phyloP scores from a whole-genome alignment of 305 asterid genomes.

The Vinca major region DNA sequence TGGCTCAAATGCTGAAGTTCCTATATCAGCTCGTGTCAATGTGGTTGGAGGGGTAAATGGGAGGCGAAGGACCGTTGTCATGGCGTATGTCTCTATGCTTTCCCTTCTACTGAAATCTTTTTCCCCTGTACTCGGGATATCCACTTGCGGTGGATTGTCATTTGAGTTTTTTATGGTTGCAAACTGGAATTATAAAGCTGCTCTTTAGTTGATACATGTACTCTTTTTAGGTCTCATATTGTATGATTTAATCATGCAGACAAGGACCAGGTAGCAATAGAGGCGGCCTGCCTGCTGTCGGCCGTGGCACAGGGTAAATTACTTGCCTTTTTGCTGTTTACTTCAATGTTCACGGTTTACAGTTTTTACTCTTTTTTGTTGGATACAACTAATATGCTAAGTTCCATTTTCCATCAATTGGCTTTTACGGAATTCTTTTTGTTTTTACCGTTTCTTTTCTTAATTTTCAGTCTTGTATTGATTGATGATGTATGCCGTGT shows the following conservation, averaged over 20 bases:
- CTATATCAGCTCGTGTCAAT: constrained; percentile 67
- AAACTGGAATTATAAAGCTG: not conserved
- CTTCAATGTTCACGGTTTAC: not conserved
- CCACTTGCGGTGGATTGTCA: constrained; percentile 34
- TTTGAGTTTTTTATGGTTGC: constrained; percentile 9
- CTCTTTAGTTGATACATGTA: not conserved
- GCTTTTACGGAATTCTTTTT: not conserved
- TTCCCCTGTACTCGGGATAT: not conserved
- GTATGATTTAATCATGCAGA: constrained; percentile 24
- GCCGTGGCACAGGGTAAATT: constrained; percentile 47
- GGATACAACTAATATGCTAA: not conserved
- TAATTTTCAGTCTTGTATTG: not conserved
- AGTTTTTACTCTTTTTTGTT: not conserved
- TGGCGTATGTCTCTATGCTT: constrained; percentile 42
- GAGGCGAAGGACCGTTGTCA: constrained; percentile 59
- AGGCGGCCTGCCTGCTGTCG: constrained; percentile 34
- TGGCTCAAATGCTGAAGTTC: constrained; percentile 43
- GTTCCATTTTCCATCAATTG: not conserved
- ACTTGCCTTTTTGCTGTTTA: not conserved
- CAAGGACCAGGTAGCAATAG: constrained; percentile 42
- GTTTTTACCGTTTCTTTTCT: too few species aligned
- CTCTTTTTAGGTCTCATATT: not conserved
- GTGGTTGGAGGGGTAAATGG: constrained; percentile 56
- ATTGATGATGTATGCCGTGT: not conserved
- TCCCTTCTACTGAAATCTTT: not conserved